Evolutionary conservation across 176 grass and related monocot genomes (phyloP), one percentile per base, ranked within the genome.

Genomic region (Elaeis guineensis): DNA sequence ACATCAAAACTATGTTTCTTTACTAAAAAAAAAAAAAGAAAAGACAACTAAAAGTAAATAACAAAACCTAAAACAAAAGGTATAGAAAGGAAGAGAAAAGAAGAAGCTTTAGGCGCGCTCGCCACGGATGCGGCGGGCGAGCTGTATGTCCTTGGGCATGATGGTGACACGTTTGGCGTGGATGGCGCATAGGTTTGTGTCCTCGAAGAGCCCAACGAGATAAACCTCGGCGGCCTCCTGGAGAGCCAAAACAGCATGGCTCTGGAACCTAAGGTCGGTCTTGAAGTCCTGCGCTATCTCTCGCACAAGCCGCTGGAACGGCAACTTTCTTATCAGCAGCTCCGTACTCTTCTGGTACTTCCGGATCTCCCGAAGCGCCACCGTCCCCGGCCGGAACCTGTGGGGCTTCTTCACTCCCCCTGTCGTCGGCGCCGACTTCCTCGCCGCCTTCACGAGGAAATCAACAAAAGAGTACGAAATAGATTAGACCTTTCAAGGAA

Each of bases 111-210:
- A 57, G 24, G 44, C 23, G 64, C 32, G 54, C 54, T 56, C 54
- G 18, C 63, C 63, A 4, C 63, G 63, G 49, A 66, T 66, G 20
- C 63, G 63, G 17, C 63, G 63, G 6, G 66, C 66, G 19, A 69
- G 66, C 66, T 69, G 66, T 29, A 69, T 69, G 29, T 69, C 66
- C 54, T 69, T 69, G 52, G 66, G 66, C 66, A 69, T 69, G 66
- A 69, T 69, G 28, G 66, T 69, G 5, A 69, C 66, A 9, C 66
- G 28, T 54, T 69, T 69, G 18, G 66, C 66, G 66, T 69, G 66
- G 52, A 69, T 69, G 26, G 66, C 66, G 29, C 66, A 57, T 5
- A 69, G 66, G 30, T 69, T 69, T 19, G 66, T 69, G 29, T 69
- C 66, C 29, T 69, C 66, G 53, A 69, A 69, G 15, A 69, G 66